Base-by-base conservation (phyloP, 2,329 filamentous ascomycete genomes). In the Metarhizium anisopliae region DNA sequence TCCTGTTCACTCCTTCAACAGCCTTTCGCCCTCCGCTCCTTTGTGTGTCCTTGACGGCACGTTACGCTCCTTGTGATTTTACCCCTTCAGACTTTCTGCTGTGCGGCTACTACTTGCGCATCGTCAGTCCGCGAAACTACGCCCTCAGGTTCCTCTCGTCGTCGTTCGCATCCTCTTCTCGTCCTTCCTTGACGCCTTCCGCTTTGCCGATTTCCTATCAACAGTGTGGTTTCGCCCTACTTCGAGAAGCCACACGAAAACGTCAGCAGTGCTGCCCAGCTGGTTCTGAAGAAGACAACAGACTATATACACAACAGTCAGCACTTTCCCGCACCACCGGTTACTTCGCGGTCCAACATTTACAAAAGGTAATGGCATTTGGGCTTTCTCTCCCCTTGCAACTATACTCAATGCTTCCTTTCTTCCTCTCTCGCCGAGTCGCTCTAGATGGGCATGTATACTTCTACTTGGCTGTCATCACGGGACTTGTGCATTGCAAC, bases 211-310 rank as follows among this genome's bases (percentile, higher is more conserved):
- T n/a, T 11, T n/a, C 30, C 32, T 16, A 42, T 29, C 50, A 25
- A 5, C 49, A 42, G 25, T 53, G 32, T 7, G 13, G 18, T 49
- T 49, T 35, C 38, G 40, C 32, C 30, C 10, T 16, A 2, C 32
- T 45, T 43, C 50, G 30, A 47, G n/a, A 20, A 6, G 16, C 16
- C 35, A 51, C 5, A 5, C 32, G 20, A 29, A 25, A 25, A 32
- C n/a, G 32, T 47, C 51, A 58, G 53, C 53, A 57, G 57, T 50
- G 47, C 54, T 56, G 55, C 54, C 58, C 61, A 61, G 59, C 62
- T 60, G 61, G 61, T 62, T 58, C 59, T 62, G 62, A 61, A 59
- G 56, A 55, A 45, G 29, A 25, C 3, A 18, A 36, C 38, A 56
- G 47, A 56, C 54, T 38, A 40, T 50, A 20, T 25, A 38, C 20